Percentiles rank a stretch among this genome's conserved stretches.
phyloP scores from a whole-genome alignment of 164 flowering plant genomes.

The Vitis amurensis region DNA sequence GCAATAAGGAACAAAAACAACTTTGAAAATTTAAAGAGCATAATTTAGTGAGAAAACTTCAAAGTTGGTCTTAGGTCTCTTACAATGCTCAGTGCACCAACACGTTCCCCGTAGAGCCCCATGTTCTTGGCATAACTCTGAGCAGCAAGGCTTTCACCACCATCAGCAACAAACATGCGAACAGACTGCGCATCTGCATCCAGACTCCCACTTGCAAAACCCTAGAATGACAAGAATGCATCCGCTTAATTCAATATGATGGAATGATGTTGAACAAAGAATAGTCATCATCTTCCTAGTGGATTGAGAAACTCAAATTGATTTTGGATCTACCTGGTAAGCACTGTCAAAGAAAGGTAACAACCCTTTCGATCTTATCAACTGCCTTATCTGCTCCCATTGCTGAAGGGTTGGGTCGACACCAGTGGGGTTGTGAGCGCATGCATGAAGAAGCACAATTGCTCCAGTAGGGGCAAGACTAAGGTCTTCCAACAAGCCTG shows the following conservation, averaged over 20 bases:
- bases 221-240: slow-evolving; percentile 41
- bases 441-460: slow-evolving; percentile 96
- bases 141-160: slow-evolving; percentile 90
- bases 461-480: slow-evolving; percentile 87
- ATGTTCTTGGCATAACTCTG: slow-evolving; percentile 98
- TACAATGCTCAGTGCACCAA: slow-evolving; percentile 99
- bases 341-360: slow-evolving; percentile 99
- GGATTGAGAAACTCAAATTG: not conserved
- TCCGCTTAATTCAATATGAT: not conserved
- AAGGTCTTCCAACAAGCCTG: slow-evolving; percentile 91
- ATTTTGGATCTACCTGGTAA: slow-evolving; percentile 64
- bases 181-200: slow-evolving; percentile 92
- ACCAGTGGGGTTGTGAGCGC: slow-evolving; percentile 99
- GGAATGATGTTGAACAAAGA: not conserved
- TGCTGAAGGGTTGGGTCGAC: slow-evolving; percentile 93
- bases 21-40: too few species aligned
- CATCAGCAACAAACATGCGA: slow-evolving; percentile 96
- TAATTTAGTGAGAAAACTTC: not conserved
- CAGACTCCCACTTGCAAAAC: slow-evolving; percentile 97
- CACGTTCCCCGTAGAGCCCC: slow-evolving; percentile 99
- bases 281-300: not conserved
- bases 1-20: too few species aligned
- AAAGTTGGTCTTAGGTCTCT: slow-evolving; percentile 19
- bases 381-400: slow-evolving; percentile 93
- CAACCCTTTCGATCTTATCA: slow-evolving; percentile 78